A percentile compares a stretch with the other conserved stretches of the same genome.
Conservation (phyloP, 495 filamentous ascomycete genomes). For the Aspergillus panamensis region DNA sequence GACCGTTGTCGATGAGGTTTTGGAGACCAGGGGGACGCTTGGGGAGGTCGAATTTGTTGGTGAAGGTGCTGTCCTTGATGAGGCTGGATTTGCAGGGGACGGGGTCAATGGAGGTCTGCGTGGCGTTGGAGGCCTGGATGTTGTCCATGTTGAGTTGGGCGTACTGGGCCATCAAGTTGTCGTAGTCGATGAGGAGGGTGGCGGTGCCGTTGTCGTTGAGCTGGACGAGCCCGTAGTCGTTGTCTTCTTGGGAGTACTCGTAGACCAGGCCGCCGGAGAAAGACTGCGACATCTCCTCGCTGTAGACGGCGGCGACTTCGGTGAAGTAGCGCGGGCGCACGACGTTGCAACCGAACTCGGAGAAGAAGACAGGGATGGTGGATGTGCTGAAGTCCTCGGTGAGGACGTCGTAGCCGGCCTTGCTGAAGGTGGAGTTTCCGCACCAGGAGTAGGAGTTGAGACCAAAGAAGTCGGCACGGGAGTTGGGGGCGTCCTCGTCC, state of each 20-base stretch:
- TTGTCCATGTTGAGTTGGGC: constrained; percentile 64
- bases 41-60: constrained; percentile 73
- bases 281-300: constrained; percentile 68
- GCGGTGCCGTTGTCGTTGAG: constrained; percentile 63
- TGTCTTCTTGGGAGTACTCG: constrained; percentile 75
- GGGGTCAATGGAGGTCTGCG: constrained; percentile 49
- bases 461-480: constrained; percentile 81
- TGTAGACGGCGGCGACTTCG: constrained; percentile 78
- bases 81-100: constrained; percentile 57
- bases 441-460: constrained; percentile 98
- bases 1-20: constrained; percentile 52
- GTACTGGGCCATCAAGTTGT: constrained; percentile 70
- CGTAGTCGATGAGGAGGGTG: constrained; percentile 66
- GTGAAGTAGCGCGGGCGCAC: constrained; percentile 75
- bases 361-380: constrained; percentile 89
- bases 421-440: constrained; percentile 66
- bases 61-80: constrained; percentile 61
- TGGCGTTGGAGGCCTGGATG: constrained; percentile 56
- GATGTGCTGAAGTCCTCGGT: constrained; percentile 65
- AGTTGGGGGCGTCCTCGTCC: constrained; percentile 60
- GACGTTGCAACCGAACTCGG: constrained; percentile 92
- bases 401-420: constrained; percentile 68
- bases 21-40: constrained; percentile 47
- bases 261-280: constrained; percentile 90
- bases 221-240: constrained; percentile 77